Base-by-base conservation (phyloP, 2,329 filamentous ascomycete genomes). In the Phialophora macrospora region DNA sequence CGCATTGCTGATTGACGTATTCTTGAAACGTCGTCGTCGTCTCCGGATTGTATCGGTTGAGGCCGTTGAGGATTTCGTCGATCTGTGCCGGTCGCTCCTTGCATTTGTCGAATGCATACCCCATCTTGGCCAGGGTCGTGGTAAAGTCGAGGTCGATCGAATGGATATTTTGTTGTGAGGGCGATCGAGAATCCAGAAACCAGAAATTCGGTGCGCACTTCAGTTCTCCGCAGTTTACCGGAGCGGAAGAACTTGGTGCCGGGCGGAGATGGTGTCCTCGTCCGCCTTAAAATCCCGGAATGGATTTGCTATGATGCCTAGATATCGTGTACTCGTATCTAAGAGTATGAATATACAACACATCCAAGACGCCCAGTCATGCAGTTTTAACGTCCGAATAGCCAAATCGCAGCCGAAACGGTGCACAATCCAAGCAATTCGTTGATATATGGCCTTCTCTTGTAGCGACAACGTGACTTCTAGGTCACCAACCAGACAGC, bases 31-130 rank as follows among this genome's bases (percentile, higher is more conserved):
- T 86, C 69, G 87, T 87, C 57, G 96, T 96, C 59, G 95, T 97
- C 84, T 99, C 95, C 49, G 95, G 95, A 81, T 99, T 99, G 84
- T 99, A 99, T 76, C 95, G 88, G 81, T 99, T 95, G 71, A 99
- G 91, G 74, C 95, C 94, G 82, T 94, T 97, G 77, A 99, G 92
- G 77, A 99, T 97, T 80, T 83, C 85, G 77, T 92, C 90, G 80
- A 99, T 96, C 79, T 95, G 89, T 73, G 95, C 91, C 74, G 95
- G 94, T 79, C 95, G 86, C 81, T 97, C 92, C 75, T 92, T 89
- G 83, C 92, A 91, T 81, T 93, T 91, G 85, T 97, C 94, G 83
- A 90, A 90, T 67, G 87, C 80, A 75, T 72, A 69, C 9, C 71
- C 70, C 72, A 73, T 73, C 49, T 56, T 71, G 66, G 22, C 20